phyloP scores from a whole-genome alignment of 2,329 filamentous ascomycete genomes.

The Colletotrichum sp. region DNA sequence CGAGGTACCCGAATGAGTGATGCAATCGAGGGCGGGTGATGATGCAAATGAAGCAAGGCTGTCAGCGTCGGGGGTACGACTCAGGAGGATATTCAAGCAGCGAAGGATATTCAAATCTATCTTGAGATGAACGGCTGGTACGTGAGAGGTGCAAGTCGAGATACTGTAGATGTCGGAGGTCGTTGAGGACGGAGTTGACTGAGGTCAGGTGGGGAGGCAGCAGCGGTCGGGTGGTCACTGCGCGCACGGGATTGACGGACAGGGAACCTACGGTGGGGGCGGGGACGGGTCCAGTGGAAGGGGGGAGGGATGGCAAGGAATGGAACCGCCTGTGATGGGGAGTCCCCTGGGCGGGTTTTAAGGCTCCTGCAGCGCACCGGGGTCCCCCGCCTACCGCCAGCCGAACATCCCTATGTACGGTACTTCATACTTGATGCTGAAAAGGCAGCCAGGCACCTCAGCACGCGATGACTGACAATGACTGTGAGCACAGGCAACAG shows the following conservation, averaged over 20 bases:
- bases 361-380: background rate
- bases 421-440: background rate
- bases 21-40: background rate
- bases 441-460: background rate
- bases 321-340: background rate
- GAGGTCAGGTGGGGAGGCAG: background rate
- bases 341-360: background rate
- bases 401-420: background rate
- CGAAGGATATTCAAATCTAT: background rate
- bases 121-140: background rate
- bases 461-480: background rate
- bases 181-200: constrained; percentile 1
- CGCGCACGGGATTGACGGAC: background rate
- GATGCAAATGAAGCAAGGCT: background rate
- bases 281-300: background rate
- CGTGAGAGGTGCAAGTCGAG: background rate
- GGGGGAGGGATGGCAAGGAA: background rate
- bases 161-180: background rate
- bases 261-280: background rate
- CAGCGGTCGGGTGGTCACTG: background rate
- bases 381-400: background rate
- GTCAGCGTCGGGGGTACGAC: background rate
- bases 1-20: background rate
- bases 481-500: background rate
- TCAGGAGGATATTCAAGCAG: background rate